Conservation (phyloP, 2,329 filamentous ascomycete species). For the Colletotrichum melonis region DNA sequence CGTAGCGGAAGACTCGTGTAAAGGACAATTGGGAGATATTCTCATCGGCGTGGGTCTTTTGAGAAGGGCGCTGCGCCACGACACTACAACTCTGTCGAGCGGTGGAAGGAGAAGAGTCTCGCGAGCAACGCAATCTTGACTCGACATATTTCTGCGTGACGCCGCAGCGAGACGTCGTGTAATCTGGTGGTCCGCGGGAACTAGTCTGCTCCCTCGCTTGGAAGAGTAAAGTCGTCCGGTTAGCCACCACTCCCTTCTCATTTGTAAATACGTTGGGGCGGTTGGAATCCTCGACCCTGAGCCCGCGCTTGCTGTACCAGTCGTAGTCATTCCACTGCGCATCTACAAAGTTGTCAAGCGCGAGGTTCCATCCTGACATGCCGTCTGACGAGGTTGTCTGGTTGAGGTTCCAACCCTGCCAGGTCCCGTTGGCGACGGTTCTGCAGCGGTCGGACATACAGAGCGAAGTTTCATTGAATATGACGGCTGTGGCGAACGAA, state of each 20-base stretch:
- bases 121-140: slow-evolving; percentile 15
- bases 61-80: slow-evolving; percentile 2
- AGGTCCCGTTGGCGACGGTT: slow-evolving; percentile 6
- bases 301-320: neutral
- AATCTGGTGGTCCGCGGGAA: neutral
- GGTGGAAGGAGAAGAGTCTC: neutral
- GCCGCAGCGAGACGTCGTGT: neutral
- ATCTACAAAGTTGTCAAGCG: slow-evolving; percentile 13
- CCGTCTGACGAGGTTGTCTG: neutral
- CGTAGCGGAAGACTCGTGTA: neutral
- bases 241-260: slow-evolving; percentile 4
- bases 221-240: slow-evolving; percentile 8
- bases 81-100: slow-evolving; percentile 9
- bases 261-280: neutral
- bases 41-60: neutral
- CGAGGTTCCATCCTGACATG: slow-evolving; percentile 10
- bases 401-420: neutral
- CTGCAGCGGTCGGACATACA: neutral
- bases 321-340: neutral
- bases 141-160: slow-evolving; percentile 24
- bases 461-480: neutral
- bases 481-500: neutral
- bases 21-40: slow-evolving; percentile 18
- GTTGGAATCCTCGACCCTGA: neutral
- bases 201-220: neutral